Evolutionary conservation across 805 yeast species (phyloP), one percentile per base, ranked within the genome.

Genomic region (Zygosaccharomyces pseudorouxii): DNA sequence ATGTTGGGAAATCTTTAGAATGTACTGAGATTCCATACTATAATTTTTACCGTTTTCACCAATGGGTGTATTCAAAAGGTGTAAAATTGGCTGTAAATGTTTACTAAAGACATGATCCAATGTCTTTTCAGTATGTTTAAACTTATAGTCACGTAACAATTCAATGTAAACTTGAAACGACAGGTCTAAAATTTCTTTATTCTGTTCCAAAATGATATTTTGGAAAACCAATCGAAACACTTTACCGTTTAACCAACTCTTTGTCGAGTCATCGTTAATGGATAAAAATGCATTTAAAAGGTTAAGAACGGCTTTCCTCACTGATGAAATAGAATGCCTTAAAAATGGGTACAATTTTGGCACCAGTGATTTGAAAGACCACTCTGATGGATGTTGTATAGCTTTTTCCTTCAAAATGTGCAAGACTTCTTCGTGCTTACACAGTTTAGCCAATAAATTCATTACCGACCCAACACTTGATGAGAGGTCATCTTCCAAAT

Each of bases 401-500:
- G 93, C 86, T 52, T 80, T 79, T 19, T 72, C 70, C 56, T 82
- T 84, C 74, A 93, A 78, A 22, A 82, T 76, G 9, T 80, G 82
- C 35, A 90, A 71, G 5, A 90, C 96, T 60, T 82, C 82, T 2
- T 80, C 77, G 65, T 84, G 90, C 5, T 89, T 79, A 64, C 97
- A 93, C 43, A 93, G 72, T 57, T 85, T 87, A 2, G 97, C 90
- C 47, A 93, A 73, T 19, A 93, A 71, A 66, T 93, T 97, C 97
- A 93, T 90, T 1, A 93, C 93, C 2, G 95, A 86, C 31, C 98
- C 97, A 38, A 93, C 89, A 3, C 97, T 85, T 0, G 98, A 95
- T 10, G 96, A 86, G 42, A 93, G 73, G 65, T 93, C 99, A 65
- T 93, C 99, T 57, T 86, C 82, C 49, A 92, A 72, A 58, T 85